Percentiles rank a stretch among this genome's conserved stretches.
Conservation (phyloP, 2,329 filamentous ascomycete species). For the Mycogone perniciosa region DNA sequence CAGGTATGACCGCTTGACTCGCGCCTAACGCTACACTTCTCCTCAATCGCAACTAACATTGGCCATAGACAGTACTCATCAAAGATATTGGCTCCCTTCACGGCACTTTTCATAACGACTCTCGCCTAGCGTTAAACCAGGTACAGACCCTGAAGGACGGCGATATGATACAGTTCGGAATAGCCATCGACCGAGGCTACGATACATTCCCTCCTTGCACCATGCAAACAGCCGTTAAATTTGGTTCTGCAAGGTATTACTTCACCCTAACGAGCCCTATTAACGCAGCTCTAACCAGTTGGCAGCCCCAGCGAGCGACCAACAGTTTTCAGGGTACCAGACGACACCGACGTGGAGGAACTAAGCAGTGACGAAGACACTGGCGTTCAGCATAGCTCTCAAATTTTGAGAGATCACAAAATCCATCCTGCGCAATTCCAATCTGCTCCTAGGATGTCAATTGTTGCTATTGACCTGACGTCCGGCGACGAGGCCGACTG, state of each 20-base stretch:
- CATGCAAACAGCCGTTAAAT: slow-evolving; percentile 28
- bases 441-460: background rate
- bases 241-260: slow-evolving; percentile 22
- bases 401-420: slow-evolving; percentile 24
- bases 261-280: background rate
- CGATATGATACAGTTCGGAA: slow-evolving; percentile 32
- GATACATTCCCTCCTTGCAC: slow-evolving; percentile 33
- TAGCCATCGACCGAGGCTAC: slow-evolving; percentile 28
- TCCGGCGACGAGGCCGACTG: slow-evolving; percentile 15
- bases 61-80: slow-evolving; percentile 36
- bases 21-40: background rate
- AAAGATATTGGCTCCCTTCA: slow-evolving; percentile 46
- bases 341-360: slow-evolving; percentile 32
- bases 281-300: slow-evolving; percentile 13
- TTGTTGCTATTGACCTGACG: slow-evolving; percentile 18
- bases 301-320: slow-evolving; percentile 22
- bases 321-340: slow-evolving; percentile 36
- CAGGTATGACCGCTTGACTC: slow-evolving; percentile 32
- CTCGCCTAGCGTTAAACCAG: slow-evolving; percentile 16
- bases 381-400: slow-evolving; percentile 20
- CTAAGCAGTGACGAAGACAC: slow-evolving; percentile 22
- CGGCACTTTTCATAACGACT: slow-evolving; percentile 42
- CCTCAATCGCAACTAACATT: slow-evolving; percentile 16
- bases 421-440: slow-evolving; percentile 20
- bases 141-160: slow-evolving; percentile 19